Conservation (phyloP, 176 grass and related monocot genomes). For the Rhynchospora pubera region DNA sequence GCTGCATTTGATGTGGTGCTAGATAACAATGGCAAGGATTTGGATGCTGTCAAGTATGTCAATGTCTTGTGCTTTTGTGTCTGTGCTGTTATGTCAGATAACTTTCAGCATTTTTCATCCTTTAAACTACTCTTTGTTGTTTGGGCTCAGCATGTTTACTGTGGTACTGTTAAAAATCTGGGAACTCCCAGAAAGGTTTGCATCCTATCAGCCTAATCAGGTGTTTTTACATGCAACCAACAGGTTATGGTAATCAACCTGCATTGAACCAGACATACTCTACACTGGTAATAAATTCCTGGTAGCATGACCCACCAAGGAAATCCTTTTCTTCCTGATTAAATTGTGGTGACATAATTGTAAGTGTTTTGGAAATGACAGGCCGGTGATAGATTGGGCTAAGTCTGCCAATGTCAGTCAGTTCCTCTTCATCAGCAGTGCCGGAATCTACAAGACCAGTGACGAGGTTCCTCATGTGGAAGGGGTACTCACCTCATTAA, state of each 20-base stretch:
- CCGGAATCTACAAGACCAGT: conserved; percentile 65
- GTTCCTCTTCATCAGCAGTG: conserved; percentile 88
- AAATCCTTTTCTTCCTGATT: not conserved
- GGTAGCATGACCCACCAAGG: not conserved
- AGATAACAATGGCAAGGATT: conserved; percentile 95
- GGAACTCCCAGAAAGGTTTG: not conserved
- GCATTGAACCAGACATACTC: not conserved
- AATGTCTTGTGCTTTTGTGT: not conserved
- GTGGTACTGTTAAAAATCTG: not conserved
- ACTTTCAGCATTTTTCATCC: not conserved
- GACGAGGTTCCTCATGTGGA: conserved; percentile 74
- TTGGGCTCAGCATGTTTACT: not conserved
- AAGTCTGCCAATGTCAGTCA: conserved; percentile 56
- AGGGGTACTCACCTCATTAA: conserved; percentile 39
- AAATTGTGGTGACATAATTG: not conserved
- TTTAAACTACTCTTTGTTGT: not conserved
- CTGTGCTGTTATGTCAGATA: not conserved
- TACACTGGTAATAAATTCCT: not conserved
- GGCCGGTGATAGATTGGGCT: conserved; percentile 87
- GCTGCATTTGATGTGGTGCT: conserved; percentile 66
- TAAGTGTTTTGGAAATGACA: conserved; percentile 21
- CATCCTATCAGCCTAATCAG: not conserved
- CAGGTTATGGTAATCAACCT: not conserved
- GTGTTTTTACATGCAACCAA: not conserved
- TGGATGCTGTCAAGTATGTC: conserved; percentile 75